A percentile compares a stretch with the other conserved stretches of the same genome.
These are phyloP conservation scores for Macrolepiota albuminosa DNA, from an alignment of 768 basidiomycete genomes.

Conservation along the genomic window DNA sequence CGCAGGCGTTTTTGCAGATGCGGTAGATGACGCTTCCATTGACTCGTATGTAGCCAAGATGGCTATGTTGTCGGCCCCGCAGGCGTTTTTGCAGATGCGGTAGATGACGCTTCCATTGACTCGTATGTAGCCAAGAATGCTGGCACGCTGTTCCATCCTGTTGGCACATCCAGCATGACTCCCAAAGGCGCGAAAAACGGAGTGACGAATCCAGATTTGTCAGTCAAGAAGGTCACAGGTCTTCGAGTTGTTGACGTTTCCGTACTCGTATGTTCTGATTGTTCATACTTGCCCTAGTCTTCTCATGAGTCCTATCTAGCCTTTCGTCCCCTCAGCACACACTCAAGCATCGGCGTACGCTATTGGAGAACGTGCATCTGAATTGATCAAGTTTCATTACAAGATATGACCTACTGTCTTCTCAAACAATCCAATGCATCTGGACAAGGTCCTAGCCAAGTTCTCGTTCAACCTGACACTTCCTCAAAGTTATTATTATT, in stretches of 20 bases:
- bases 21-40: conserved; percentile 15
- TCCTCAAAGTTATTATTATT: neutral
- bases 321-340: conserved; percentile 14
- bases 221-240: conserved; percentile 24
- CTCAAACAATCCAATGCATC: neutral
- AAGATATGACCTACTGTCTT: neutral
- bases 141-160: conserved; percentile 17
- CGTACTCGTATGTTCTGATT: conserved; percentile 21
- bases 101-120: conserved; percentile 19
- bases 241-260: conserved; percentile 31
- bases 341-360: conserved; percentile 12
- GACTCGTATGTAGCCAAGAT: conserved; percentile 20
- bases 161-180: conserved; percentile 25
- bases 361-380: conserved; percentile 14
- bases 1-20: conserved; percentile 2
- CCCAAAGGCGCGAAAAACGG: conserved; percentile 18
- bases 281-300: neutral
- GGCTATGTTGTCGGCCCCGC: conserved; percentile 14
- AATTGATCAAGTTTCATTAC: conserved; percentile 9
- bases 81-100: conserved; percentile 3
- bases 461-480: neutral
- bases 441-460: neutral
- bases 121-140: conserved; percentile 17
- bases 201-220: conserved; percentile 28
- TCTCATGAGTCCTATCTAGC: conserved; percentile 9